Evolutionary conservation across 371 early-diverging fungal genomes (phyloP).

Genomic region (Batkoa obscura): DNA sequence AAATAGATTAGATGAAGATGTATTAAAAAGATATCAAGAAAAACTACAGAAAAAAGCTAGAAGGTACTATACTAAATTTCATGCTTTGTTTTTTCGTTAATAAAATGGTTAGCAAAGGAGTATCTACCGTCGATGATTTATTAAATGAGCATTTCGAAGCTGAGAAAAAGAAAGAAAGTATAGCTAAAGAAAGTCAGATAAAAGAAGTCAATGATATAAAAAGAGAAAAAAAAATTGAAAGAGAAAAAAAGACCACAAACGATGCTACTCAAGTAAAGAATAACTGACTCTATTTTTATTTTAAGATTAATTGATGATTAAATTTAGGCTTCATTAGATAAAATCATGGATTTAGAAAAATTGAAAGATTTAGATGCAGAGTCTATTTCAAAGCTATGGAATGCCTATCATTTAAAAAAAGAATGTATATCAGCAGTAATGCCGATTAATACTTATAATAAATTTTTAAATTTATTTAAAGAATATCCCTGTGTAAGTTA

Average conservation of each 20-base stretch:
- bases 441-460: slow-evolving; percentile 44
- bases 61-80: slow-evolving; percentile 16
- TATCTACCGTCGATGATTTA: slow-evolving; percentile 1
- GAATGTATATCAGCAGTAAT: slow-evolving; percentile 59
- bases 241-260: neutral
- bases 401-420: slow-evolving; percentile 45
- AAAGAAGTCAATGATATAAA: neutral
- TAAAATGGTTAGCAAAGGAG: slow-evolving; percentile 1
- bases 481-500: slow-evolving; percentile 48
- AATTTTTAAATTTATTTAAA: slow-evolving; percentile 34
- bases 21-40: slow-evolving; percentile 37
- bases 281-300: neutral
- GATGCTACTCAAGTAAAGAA: neutral
- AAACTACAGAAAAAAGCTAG: slow-evolving; percentile 41
- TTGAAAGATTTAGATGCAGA: slow-evolving; percentile 39
- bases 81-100: neutral
- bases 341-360: slow-evolving; percentile 55
- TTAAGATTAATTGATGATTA: neutral
- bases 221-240: neutral
- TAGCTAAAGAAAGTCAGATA: neutral
- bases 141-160: neutral
- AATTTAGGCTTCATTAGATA: slow-evolving; percentile 36
- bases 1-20: neutral
- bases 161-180: slow-evolving; percentile 7
- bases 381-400: slow-evolving; percentile 63